Conservation (phyloP, 2,329 filamentous ascomycete species). For the Coleophoma eucalyptorum region DNA sequence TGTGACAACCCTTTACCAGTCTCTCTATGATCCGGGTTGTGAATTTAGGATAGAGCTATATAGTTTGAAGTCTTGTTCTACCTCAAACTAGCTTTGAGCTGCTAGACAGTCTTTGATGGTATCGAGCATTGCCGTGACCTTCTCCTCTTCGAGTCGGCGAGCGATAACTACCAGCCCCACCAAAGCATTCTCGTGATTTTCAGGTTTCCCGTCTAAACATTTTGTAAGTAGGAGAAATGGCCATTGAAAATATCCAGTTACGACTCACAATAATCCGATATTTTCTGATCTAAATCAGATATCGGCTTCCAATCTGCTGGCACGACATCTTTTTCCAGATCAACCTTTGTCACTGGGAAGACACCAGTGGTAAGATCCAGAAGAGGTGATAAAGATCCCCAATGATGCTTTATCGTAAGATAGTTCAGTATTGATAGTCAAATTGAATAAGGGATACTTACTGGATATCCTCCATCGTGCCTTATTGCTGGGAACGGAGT, state of each 20-base stretch:
- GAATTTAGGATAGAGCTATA: too few relatives aligned
- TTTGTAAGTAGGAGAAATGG: background rate
- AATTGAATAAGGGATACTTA: background rate
- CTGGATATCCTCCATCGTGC: constrained; percentile 8
- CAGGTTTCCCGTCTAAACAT: constrained; percentile 14
- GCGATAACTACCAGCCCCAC: constrained; percentile 19
- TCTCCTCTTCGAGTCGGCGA: constrained; percentile 21
- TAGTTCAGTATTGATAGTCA: background rate
- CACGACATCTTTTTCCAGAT: constrained; percentile 17
- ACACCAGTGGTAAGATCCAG: constrained; percentile 19
- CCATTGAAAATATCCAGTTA: background rate
- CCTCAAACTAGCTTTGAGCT: too few relatives aligned
- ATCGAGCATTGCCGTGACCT: constrained; percentile 14
- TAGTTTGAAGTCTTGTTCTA: too few relatives aligned
- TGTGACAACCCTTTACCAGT: too few relatives aligned
- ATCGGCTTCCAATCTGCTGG: constrained; percentile 16
- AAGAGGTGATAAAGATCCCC: constrained; percentile 5
- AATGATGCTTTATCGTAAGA: constrained; percentile 1
- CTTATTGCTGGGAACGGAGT: constrained; percentile 8
- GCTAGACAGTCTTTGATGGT: constrained; percentile 8
- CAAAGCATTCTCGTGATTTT: constrained; percentile 21
- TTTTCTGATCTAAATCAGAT: constrained; percentile 14
- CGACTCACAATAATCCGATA: constrained; percentile 15
- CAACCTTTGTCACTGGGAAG: constrained; percentile 20
- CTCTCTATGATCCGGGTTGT: too few relatives aligned